A percentile compares a stretch with the other conserved stretches of the same genome.
These are phyloP conservation scores for Serendipita vermifera DNA, from an alignment of 768 basidiomycete genomes.

Conservation along the genomic window DNA sequence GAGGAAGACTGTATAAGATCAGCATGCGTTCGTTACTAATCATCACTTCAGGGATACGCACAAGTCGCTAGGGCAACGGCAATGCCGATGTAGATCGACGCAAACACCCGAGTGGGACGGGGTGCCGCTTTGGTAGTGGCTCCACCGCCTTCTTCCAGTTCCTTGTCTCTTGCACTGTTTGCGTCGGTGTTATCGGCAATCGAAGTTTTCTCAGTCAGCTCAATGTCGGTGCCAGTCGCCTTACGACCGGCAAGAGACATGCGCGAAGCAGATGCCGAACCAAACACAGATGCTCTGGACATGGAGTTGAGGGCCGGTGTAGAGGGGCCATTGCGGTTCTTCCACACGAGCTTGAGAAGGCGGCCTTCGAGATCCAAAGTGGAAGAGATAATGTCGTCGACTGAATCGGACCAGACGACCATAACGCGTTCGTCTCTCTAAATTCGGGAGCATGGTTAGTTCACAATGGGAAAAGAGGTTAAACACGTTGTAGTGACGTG, in stretches of 20 bases:
- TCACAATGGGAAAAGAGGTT: not conserved
- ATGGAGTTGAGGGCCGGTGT: not conserved
- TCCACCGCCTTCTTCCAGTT: not conserved
- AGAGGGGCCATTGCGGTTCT: constrained; percentile 20
- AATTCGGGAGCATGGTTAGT: not conserved
- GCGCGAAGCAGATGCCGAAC: not conserved
- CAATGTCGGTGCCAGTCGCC: constrained; percentile 1
- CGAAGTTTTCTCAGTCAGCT: not conserved
- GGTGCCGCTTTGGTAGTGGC: constrained; percentile 11
- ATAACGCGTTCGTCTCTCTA: constrained; percentile 11
- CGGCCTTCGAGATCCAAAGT: constrained; percentile 41
- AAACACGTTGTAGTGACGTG: not conserved
- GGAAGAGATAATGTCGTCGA: constrained; percentile 11
- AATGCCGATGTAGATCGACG: constrained; percentile 60
- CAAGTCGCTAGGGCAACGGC: constrained; percentile 54
- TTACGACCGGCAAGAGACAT: not conserved
- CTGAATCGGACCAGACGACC: constrained; percentile 11
- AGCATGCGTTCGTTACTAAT: no score
- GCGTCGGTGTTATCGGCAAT: not conserved
- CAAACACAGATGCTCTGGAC: not conserved
- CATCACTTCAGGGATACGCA: constrained; percentile 29
- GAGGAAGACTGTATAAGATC: constrained; percentile 43
- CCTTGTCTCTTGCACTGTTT: not conserved
- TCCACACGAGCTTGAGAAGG: constrained; percentile 74
- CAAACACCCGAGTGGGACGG: constrained; percentile 43